Evolutionary conservation across 2,329 filamentous ascomycete genomes (phyloP).

Genomic region (Pseudogymnoascus sp.): DNA sequence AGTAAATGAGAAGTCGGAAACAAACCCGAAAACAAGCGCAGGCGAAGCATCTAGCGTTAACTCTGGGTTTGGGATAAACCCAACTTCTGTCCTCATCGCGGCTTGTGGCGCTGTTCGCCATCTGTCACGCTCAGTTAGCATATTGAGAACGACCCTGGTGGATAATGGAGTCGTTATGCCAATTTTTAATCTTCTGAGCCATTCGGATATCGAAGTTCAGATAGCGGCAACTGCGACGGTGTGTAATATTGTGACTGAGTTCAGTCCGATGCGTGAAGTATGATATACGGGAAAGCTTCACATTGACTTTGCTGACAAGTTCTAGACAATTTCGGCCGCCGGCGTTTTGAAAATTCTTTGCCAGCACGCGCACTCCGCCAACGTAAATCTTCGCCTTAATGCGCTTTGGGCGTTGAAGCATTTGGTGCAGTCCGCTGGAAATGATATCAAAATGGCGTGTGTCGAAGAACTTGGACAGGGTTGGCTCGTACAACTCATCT

Average conservation of each 20-base stretch:
- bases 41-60: slow-evolving; percentile 11
- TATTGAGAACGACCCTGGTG: slow-evolving; percentile 76
- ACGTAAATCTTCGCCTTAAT: slow-evolving; percentile 71
- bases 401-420: slow-evolving; percentile 93
- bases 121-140: slow-evolving; percentile 74
- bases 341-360: slow-evolving; percentile 72
- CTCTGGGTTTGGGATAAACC: slow-evolving; percentile 59
- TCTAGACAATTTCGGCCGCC: slow-evolving; percentile 59
- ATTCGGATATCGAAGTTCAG: slow-evolving; percentile 69
- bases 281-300: slow-evolving; percentile 28
- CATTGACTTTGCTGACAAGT: slow-evolving; percentile 10
- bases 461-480: slow-evolving; percentile 67
- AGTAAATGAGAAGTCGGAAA: slow-evolving; percentile 30
- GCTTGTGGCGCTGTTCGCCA: slow-evolving; percentile 76
- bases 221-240: slow-evolving; percentile 77
- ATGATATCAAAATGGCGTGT: slow-evolving; percentile 66
- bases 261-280: slow-evolving; percentile 85
- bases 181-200: slow-evolving; percentile 64
- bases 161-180: slow-evolving; percentile 76
- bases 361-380: slow-evolving; percentile 71
- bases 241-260: slow-evolving; percentile 77
- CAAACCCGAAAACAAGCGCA: slow-evolving; percentile 17
- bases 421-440: slow-evolving; percentile 63
- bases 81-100: slow-evolving; percentile 68
- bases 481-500: slow-evolving; percentile 75